These are phyloP conservation scores for Aspergillus floridensis DNA, from an alignment of 2,329 filamentous ascomycete genomes.

Conservation along the genomic window DNA sequence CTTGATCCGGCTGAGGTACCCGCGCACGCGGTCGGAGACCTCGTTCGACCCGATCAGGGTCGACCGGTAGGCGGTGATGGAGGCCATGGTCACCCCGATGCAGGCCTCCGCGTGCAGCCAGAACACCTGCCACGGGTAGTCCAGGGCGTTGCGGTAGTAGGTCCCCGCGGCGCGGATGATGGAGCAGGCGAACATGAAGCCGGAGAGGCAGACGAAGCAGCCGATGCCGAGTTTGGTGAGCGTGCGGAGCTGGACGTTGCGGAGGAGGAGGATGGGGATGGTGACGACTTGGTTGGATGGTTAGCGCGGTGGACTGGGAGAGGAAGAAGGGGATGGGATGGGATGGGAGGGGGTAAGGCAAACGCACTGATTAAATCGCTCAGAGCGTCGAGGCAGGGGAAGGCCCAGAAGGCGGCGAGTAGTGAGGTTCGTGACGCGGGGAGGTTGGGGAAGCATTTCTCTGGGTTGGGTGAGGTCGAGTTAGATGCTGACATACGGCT, in stretches of 20 bases:
- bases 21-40: neutral
- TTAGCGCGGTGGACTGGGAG: neutral
- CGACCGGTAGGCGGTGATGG: constrained; percentile 1
- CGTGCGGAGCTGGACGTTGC: neutral
- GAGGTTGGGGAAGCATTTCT: too few species aligned
- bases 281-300: neutral
- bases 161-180: constrained; percentile 2
- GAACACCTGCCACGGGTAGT: constrained; percentile 5
- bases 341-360: too few species aligned
- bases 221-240: neutral
- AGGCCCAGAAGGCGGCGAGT: too few species aligned
- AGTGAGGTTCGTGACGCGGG: too few species aligned
- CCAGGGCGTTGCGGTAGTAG: neutral
- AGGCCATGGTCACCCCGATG: neutral
- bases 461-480: too few species aligned
- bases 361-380: too few species aligned
- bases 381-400: too few species aligned
- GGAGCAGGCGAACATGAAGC: constrained; percentile 2
- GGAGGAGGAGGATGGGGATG: neutral
- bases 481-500: too few species aligned
- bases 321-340: too few species aligned
- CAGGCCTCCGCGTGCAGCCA: constrained; percentile 1
- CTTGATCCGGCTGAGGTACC: neutral
- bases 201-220: neutral
- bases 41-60: neutral